phyloP scores from a whole-genome alignment of 2,329 filamentous ascomycete species.

The Penicillium vulpinum region DNA sequence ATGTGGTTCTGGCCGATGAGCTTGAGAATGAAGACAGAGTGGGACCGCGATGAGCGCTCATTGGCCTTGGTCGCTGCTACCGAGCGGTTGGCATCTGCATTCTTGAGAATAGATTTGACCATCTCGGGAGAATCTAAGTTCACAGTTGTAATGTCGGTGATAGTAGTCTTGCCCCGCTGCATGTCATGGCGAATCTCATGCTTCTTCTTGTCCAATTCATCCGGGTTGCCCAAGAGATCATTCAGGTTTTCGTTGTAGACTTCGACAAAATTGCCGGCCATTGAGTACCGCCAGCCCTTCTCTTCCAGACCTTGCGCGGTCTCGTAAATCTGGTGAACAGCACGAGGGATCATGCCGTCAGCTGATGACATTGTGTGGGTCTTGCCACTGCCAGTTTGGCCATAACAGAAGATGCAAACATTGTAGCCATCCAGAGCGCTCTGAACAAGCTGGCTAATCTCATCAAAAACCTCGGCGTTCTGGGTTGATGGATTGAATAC shows the following conservation, averaged over 20 bases:
- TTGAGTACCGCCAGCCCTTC: slow-evolving; percentile 91
- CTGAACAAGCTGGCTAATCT: slow-evolving; percentile 95
- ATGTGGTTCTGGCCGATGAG: slow-evolving; percentile 66
- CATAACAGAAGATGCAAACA: slow-evolving; percentile 98
- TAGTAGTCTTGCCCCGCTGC: slow-evolving; percentile 73
- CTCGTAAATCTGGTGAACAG: slow-evolving; percentile 90
- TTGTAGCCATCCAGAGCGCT: slow-evolving; percentile 97
- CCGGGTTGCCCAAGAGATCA: slow-evolving; percentile 74
- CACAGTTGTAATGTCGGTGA: slow-evolving; percentile 77
- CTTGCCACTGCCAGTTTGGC: slow-evolving; percentile 95
- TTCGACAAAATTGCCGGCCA: slow-evolving; percentile 94
- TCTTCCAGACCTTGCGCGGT: slow-evolving; percentile 80
- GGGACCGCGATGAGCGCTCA: slow-evolving; percentile 87
- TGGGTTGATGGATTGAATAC: slow-evolving; percentile 77
- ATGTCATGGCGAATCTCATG: slow-evolving; percentile 89
- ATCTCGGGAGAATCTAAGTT: slow-evolving; percentile 74
- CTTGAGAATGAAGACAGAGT: slow-evolving; percentile 91
- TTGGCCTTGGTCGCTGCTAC: slow-evolving; percentile 98
- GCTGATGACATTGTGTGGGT: slow-evolving; percentile 90
- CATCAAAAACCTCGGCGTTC: slow-evolving; percentile 87
- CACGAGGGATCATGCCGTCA: slow-evolving; percentile 93
- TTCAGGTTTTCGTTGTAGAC: slow-evolving; percentile 98
- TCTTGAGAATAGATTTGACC: slow-evolving; percentile 75
- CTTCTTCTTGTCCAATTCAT: slow-evolving; percentile 74
- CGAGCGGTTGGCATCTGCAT: slow-evolving; percentile 81